These are phyloP conservation scores for Colletotrichum noveboracense DNA, from an alignment of 2,329 filamentous ascomycete species.

Conservation along the genomic window DNA sequence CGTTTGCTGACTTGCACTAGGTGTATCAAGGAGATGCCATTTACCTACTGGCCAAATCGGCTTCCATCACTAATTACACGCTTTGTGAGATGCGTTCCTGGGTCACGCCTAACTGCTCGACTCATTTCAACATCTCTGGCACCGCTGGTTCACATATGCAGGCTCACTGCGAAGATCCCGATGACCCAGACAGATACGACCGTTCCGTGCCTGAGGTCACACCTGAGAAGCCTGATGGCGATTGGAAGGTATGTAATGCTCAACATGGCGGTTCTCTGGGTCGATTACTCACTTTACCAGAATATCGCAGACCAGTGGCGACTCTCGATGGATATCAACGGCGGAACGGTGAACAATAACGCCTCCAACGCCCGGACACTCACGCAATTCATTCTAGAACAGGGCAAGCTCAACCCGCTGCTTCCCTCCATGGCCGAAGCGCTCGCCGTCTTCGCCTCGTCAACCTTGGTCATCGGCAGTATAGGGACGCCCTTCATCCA, in stretches of 20 bases:
- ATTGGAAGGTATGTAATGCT: conserved; percentile 51
- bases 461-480: conserved; percentile 67
- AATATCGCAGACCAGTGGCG: conserved; percentile 61
- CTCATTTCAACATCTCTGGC: conserved; percentile 61
- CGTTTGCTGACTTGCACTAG: conserved; percentile 31
- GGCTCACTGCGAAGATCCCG: conserved; percentile 64
- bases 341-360: conserved; percentile 58
- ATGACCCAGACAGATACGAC: conserved; percentile 61
- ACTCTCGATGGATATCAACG: conserved; percentile 58
- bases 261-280: not conserved
- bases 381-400: conserved; percentile 55
- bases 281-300: conserved; percentile 22
- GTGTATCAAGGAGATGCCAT: conserved; percentile 53
- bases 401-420: conserved; percentile 46
- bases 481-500: conserved; percentile 66
- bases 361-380: conserved; percentile 65
- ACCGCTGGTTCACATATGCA: conserved; percentile 63
- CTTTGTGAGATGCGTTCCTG: conserved; percentile 72
- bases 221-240: conserved; percentile 37
- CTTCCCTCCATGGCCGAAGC: conserved; percentile 77
- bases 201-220: conserved; percentile 40
- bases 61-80: conserved; percentile 55
- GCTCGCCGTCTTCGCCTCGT: conserved; percentile 71
- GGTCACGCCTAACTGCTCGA: conserved; percentile 70
- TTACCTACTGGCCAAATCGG: conserved; percentile 67